phyloP scores from a whole-genome alignment of 257 asterid species.

The Penstemon eatonii region DNA sequence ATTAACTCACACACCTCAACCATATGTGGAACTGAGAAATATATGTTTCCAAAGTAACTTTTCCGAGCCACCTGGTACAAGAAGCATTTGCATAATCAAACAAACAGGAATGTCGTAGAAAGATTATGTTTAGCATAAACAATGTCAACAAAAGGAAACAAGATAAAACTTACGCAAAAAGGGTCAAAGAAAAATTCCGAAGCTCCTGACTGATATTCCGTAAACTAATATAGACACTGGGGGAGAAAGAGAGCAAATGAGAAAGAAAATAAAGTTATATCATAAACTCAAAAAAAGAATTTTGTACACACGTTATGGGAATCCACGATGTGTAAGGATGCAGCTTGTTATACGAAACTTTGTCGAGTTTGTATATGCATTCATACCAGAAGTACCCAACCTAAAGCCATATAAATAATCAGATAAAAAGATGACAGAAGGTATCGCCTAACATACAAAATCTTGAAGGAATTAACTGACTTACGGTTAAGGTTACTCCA shows the following conservation, averaged over 20 bases:
- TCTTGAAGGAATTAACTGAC: conserved; percentile 25
- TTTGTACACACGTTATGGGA: conserved; percentile 75
- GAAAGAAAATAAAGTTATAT: too few relatives aligned
- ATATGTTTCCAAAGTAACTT: conserved; percentile 91
- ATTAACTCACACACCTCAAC: conserved; percentile 66
- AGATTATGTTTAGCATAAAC: conserved; percentile 12
- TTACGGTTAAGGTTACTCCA: conserved; percentile 61
- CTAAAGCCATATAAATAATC: conserved; percentile 34
- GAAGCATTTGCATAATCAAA: conserved; percentile 35
- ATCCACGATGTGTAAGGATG: conserved; percentile 99
- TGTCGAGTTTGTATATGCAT: conserved; percentile 91
- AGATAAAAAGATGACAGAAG: conserved; percentile 6
- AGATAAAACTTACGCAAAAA: conserved; percentile 75
- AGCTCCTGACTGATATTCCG: conserved; percentile 83
- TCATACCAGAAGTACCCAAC: conserved; percentile 82
- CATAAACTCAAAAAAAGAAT: neutral
- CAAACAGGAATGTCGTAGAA: conserved; percentile 21
- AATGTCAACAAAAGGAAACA: neutral
- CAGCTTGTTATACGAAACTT: conserved; percentile 77
- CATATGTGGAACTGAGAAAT: conserved; percentile 99
- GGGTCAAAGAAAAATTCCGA: conserved; percentile 78
- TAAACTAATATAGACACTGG: conserved; percentile 84
- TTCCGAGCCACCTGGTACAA: conserved; percentile 88
- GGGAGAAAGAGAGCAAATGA: conserved; percentile 27
- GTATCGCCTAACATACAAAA: conserved; percentile 5